Conservation (phyloP, 768 basidiomycete species). For the Lactarius quietus region DNA sequence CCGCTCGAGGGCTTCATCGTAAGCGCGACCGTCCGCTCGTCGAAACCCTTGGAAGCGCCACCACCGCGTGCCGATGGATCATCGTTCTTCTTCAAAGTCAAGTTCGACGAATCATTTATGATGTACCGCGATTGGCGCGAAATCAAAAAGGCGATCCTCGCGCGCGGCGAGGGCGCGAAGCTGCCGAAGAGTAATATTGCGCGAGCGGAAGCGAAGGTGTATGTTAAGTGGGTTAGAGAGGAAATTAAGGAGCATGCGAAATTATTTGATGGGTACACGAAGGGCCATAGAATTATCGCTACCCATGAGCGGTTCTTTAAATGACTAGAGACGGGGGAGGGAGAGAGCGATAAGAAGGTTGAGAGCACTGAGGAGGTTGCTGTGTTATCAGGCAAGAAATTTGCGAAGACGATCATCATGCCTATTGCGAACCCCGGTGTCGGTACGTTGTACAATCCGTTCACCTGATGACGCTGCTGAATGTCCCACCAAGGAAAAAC, state of each 20-base stretch:
- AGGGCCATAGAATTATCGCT: slow-evolving; percentile 81
- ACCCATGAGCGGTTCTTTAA: slow-evolving; percentile 74
- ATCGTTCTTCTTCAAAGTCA: slow-evolving; percentile 98
- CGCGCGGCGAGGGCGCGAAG: slow-evolving; percentile 33
- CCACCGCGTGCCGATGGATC: slow-evolving; percentile 75
- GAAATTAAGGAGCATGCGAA: slow-evolving; percentile 62
- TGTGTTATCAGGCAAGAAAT: slow-evolving; percentile 29
- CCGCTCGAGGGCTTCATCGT: too few species aligned
- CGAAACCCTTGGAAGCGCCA: slow-evolving; percentile 53
- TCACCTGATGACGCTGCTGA: not conserved
- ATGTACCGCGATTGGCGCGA: slow-evolving; percentile 99
- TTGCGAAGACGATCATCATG: slow-evolving; percentile 77
- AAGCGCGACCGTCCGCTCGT: slow-evolving; percentile 32
- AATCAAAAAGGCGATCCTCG: slow-evolving; percentile 75
- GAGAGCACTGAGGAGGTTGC: slow-evolving; percentile 31
- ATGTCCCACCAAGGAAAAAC: slow-evolving; percentile 70
- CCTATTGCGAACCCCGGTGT: slow-evolving; percentile 92
- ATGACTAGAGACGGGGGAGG: slow-evolving; percentile 57
- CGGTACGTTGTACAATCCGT: slow-evolving; percentile 48
- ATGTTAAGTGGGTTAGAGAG: slow-evolving; percentile 77
- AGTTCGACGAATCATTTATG: slow-evolving; percentile 98
- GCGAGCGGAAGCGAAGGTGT: slow-evolving; percentile 57
- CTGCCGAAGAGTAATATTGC: slow-evolving; percentile 66
- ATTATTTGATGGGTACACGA: slow-evolving; percentile 59
- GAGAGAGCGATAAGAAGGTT: slow-evolving; percentile 33